phyloP scores from a whole-genome alignment of 768 basidiomycete species.

The Cubamyces lactineus region DNA sequence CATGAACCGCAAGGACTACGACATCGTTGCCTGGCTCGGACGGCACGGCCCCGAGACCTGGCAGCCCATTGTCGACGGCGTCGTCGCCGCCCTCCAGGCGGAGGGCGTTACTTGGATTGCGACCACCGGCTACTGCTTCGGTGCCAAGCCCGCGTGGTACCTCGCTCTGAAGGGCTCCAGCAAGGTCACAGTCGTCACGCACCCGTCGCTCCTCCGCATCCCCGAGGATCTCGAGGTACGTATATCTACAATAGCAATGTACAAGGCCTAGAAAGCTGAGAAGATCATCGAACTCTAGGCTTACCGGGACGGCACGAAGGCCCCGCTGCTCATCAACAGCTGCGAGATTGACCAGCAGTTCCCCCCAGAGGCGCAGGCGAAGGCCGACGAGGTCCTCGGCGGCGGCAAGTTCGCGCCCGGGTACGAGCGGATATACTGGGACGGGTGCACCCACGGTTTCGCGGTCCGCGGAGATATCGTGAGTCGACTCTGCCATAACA shows the following conservation, averaged over 20 bases:
- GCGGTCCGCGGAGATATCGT: conserved; percentile 46
- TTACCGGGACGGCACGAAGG: conserved; percentile 38
- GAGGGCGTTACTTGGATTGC: conserved; percentile 44
- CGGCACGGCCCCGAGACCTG: conserved; percentile 39
- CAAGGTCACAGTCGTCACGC: conserved; percentile 45
- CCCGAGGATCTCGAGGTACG: conserved; percentile 43
- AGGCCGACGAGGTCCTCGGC: conserved; percentile 44
- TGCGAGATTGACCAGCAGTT: conserved; percentile 41
- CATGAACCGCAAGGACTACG: conserved; percentile 28
- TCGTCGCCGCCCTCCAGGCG: conserved; percentile 42
- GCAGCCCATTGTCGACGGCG: conserved; percentile 41
- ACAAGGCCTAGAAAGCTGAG: neutral
- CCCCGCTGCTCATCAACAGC: conserved; percentile 48
- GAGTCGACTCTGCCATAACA: neutral
- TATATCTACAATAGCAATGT: too few relatives aligned
- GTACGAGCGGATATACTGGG: conserved; percentile 40
- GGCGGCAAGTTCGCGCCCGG: conserved; percentile 41
- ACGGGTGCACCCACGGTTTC: conserved; percentile 35
- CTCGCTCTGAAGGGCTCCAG: conserved; percentile 47
- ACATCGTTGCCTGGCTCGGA: conserved; percentile 39
- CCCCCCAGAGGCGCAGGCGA: conserved; percentile 36
- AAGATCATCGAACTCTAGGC: conserved; percentile 26
- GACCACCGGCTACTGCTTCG: conserved; percentile 48
- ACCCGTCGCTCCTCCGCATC: conserved; percentile 49
- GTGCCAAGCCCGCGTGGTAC: conserved; percentile 48